These are phyloP conservation scores for Dactylorhiza incarnata DNA, from an alignment of 106 monocot genomes.

Conservation along the genomic window DNA sequence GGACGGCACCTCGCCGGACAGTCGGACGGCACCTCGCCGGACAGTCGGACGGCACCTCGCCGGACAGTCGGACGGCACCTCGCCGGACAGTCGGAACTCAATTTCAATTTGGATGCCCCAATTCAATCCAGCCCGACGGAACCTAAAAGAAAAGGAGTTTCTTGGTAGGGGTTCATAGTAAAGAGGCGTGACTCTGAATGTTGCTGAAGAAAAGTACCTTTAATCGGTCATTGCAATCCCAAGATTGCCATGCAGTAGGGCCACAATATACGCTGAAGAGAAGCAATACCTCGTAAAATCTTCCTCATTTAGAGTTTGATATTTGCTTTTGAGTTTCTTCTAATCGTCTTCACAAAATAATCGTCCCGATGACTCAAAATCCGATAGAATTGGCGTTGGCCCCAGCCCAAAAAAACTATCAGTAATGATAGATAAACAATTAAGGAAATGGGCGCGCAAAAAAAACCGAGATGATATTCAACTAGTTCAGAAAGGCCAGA, in stretches of 20 bases:
- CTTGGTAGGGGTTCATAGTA: no score
- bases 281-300: slow-evolving; percentile 75
- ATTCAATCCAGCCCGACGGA: no score
- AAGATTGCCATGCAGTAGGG: slow-evolving; percentile 78
- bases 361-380: slow-evolving; percentile 58
- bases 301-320: slow-evolving; percentile 33
- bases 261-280: slow-evolving; percentile 92
- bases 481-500: background rate
- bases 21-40: no score
- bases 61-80: no score
- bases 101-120: no score
- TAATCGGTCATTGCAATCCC: slow-evolving; percentile 57
- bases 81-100: no score
- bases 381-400: slow-evolving; percentile 37
- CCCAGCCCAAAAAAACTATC: slow-evolving; percentile 73
- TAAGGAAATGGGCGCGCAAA: background rate
- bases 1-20: no score
- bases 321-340: slow-evolving; percentile 36
- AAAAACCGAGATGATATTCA: background rate
- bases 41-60: no score
- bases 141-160: no score
- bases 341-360: slow-evolving; percentile 64
- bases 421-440: slow-evolving; percentile 4
- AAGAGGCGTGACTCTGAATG: background rate
- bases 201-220: slow-evolving; percentile 29